Evolutionary conservation across 2,329 filamentous ascomycete genomes (phyloP), one percentile per base, ranked within the genome.

Genomic region (Colletotrichum eremochloae): DNA sequence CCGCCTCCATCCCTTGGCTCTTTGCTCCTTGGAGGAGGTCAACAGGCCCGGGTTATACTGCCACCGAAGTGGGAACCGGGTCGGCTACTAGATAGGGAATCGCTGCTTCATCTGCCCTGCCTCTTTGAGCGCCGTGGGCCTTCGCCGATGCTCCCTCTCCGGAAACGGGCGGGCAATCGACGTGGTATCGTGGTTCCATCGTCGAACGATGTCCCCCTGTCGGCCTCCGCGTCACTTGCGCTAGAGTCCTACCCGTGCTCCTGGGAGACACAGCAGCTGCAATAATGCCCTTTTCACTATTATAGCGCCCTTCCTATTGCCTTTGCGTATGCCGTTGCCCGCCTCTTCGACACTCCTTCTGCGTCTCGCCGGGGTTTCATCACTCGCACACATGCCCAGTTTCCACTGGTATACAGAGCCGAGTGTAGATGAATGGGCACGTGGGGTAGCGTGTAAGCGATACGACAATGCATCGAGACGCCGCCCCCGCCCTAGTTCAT

Each of bases 201-300:
- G 63, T 70, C 48, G 46, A 63, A 33, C 44, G 60, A 18, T 55
- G 18, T 72, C 50, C 67, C 67, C 66, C 61, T 65, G 68, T 58
- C 65, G 50, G 14, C 29, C 38, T 53, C 44, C 38, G 36, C 46
- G 58, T 20, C 29, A 44, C 46, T 60, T 46, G 65, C 36, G 44
- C 38, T 53, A 53, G 38, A 42, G 24, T 38, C 55, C 58, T 69
- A 36, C 53, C 67, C 44, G 29, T 66, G 40, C 24, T 48, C 38
- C 31, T 50, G 55, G 53, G n/a, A 50, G 44, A 61, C 24, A 56
- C 38, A 46, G 44, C 24, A 53, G 24, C 18, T 33, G 66, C 42
- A 56, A 64, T 72, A 60, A 48, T 14, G 9, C 33, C 36, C 20
- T 20, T 38, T 44, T 38, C 20, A 31, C 29, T 64, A 64, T 64